Conservation (phyloP, 169 alveolate species). For the Cryptosporidium sp. region DNA sequence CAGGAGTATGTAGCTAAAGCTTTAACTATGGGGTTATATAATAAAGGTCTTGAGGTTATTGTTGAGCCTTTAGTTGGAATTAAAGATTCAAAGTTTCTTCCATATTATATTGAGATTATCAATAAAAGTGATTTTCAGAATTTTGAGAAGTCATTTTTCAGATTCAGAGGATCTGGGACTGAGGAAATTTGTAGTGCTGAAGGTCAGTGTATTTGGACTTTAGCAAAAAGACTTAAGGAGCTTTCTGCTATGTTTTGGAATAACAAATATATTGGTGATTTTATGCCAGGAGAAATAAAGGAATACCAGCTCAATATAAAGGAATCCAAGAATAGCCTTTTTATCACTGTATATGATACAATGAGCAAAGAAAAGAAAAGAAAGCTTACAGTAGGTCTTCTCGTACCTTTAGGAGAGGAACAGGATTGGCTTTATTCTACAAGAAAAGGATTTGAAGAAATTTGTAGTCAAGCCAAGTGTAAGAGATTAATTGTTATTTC, state of each 20-base stretch:
- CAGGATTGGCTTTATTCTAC: constrained; percentile 67
- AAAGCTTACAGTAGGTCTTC: constrained; percentile 51
- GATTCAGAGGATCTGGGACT: constrained; percentile 1
- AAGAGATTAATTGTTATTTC: constrained; percentile 61
- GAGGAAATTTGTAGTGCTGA: background rate
- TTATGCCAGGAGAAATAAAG: constrained; percentile 40
- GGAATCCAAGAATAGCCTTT: background rate
- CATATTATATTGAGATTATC: constrained; percentile 63
- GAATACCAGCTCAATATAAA: constrained; percentile 36
- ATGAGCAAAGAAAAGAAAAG: background rate
- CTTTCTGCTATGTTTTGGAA: constrained; percentile 69
- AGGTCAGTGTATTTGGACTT: constrained; percentile 32
- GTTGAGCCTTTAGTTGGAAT: constrained; percentile 44
- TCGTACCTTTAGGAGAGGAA: constrained; percentile 66
- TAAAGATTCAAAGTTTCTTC: constrained; percentile 46
- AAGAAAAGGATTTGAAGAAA: constrained; percentile 56
- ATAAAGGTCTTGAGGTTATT: background rate
- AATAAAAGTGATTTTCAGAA: background rate
- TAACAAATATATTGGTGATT: constrained; percentile 32
- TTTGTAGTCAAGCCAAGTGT: constrained; percentile 27
- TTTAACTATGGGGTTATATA: constrained; percentile 5
- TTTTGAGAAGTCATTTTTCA: background rate
- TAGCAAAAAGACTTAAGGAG: constrained; percentile 46
- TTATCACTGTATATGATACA: constrained; percentile 36
- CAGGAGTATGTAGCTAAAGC: constrained; percentile 65